Evolutionary conservation across 345 rosid genomes (phyloP).

Genomic region (Populus deltoides): DNA sequence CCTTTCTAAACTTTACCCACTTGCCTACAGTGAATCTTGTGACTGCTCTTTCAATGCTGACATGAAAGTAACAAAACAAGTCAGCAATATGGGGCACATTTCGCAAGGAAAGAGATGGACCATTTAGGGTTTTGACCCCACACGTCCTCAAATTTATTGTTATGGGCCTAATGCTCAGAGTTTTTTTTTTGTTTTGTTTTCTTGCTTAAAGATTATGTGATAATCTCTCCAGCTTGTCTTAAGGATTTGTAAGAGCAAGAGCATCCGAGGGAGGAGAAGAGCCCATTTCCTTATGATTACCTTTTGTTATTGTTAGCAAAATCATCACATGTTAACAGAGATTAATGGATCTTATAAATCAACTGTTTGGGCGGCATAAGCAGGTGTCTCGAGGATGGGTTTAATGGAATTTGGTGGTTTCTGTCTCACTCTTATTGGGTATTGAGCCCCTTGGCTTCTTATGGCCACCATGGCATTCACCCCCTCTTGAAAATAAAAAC

Average conservation of each 20-base stretch:
- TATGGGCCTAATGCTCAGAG: not conserved
- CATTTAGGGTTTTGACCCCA: slow-evolving; percentile 30
- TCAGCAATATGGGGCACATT: slow-evolving; percentile 31
- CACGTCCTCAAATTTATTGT: slow-evolving; percentile 13
- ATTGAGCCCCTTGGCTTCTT: not conserved
- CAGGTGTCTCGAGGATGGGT: not conserved
- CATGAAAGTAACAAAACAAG: slow-evolving; percentile 52
- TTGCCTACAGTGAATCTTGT: slow-evolving; percentile 10
- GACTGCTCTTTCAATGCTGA: slow-evolving; percentile 38
- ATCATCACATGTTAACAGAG: not conserved
- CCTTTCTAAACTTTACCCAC: not conserved
- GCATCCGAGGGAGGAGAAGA: not conserved
- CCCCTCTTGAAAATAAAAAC: not conserved
- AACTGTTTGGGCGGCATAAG: not conserved
- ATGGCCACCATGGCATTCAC: not conserved
- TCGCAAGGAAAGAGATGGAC: slow-evolving; percentile 17
- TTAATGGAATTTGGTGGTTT: not conserved
- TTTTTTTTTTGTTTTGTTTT: not conserved
- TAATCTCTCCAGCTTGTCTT: not conserved
- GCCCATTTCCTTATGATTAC: not conserved
- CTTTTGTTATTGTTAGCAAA: not conserved
- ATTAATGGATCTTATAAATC: not conserved
- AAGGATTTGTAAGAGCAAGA: not conserved
- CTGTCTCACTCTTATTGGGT: not conserved
- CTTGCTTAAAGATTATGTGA: not conserved